phyloP scores from a whole-genome alignment of 345 rosid species.

The Euphorbia lathyris region DNA sequence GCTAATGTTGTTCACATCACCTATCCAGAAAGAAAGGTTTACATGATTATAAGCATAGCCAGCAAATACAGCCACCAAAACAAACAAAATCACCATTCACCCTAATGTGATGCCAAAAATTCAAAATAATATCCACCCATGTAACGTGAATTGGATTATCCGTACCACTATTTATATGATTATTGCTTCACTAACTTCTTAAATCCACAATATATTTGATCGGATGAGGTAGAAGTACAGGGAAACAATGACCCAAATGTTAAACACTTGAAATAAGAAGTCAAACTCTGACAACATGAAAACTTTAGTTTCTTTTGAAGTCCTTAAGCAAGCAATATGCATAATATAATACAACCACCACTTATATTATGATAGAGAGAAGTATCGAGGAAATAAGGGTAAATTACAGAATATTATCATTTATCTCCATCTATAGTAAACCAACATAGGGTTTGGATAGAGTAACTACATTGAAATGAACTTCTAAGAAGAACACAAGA shows the following conservation, averaged over 20 bases:
- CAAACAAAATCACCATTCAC: not conserved
- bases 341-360: too few relatives aligned
- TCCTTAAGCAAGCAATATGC: too few relatives aligned
- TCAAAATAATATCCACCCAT: not conserved
- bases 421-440: too few relatives aligned
- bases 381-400: too few relatives aligned
- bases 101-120: not conserved
- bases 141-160: not conserved
- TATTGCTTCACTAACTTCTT: not conserved
- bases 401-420: too few relatives aligned
- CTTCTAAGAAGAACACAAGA: too few relatives aligned
- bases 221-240: not conserved
- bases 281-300: not conserved
- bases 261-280: not conserved
- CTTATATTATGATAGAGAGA: too few relatives aligned
- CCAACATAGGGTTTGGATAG: too few relatives aligned
- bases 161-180: not conserved
- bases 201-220: not conserved
- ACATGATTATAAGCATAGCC: conserved; percentile 7
- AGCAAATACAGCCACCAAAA: not conserved
- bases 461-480: too few relatives aligned
- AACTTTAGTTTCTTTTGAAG: too few relatives aligned
- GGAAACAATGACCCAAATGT: not conserved
- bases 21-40: conserved; percentile 22
- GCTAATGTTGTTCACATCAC: conserved; percentile 78